Conservation (phyloP, 495 filamentous ascomycete species). For the Neurospora tetrasperma region DNA sequence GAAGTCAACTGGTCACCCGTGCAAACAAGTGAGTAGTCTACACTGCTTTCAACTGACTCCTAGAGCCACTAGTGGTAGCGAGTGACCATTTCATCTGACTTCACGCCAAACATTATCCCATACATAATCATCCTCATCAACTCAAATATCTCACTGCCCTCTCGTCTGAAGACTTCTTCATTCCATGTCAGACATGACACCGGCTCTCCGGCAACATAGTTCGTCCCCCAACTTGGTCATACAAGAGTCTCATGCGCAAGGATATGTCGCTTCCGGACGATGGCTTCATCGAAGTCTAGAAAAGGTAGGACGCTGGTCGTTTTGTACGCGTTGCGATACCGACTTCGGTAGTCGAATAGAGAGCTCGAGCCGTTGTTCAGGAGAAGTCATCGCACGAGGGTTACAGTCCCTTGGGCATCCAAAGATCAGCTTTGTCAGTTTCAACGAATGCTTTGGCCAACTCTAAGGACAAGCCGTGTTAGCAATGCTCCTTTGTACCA, state of each 20-base stretch:
- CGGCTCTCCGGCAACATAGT: no score
- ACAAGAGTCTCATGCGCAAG: no score
- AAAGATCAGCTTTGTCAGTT: neutral
- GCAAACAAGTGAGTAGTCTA: no score
- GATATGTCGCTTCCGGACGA: no score
- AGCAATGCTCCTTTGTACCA: neutral
- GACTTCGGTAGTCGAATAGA: neutral
- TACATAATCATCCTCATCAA: neutral
- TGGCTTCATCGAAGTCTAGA: neutral
- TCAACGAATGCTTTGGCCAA: neutral
- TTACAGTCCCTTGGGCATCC: neutral
- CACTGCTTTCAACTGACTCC: no score
- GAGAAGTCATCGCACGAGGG: neutral
- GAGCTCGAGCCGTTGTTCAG: neutral
- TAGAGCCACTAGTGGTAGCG: neutral
- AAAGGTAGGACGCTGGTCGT: neutral
- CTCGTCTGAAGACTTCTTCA: neutral
- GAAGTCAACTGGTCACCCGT: no score
- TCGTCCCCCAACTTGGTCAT: no score
- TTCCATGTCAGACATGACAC: neutral
- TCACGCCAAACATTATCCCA: neutral
- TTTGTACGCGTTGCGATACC: neutral
- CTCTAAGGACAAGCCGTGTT: neutral
- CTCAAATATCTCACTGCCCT: neutral
- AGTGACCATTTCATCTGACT: neutral